Conservation (phyloP, 1,284 basidiomycete species). For the Anthracocystis panici-leucophaei region DNA sequence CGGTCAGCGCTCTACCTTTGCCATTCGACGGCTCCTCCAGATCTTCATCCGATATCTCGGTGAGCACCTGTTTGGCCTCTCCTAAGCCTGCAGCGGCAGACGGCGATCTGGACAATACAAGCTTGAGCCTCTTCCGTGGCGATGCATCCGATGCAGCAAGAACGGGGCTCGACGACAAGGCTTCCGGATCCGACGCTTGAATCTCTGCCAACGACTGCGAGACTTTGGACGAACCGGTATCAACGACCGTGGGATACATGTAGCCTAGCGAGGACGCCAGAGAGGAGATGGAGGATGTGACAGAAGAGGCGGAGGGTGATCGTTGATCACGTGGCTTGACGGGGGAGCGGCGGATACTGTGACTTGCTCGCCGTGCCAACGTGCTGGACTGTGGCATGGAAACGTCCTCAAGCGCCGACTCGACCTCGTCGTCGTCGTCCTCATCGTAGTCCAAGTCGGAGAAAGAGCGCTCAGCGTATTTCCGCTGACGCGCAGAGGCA, state of each 20-base stretch:
- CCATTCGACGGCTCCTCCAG: conserved; percentile 2
- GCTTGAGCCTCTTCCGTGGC: conserved; percentile 25
- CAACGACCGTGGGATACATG: conserved; percentile 33
- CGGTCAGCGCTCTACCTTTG: conserved; percentile 29
- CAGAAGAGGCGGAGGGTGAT: conserved; percentile 22
- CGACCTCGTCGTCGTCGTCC: conserved; percentile 23
- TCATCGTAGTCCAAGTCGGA: conserved; percentile 36
- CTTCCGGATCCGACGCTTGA: conserved; percentile 27
- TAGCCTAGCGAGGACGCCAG: conserved; percentile 37
- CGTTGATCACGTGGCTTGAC: conserved; percentile 21
- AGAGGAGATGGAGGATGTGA: conserved; percentile 12
- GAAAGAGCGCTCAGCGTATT: conserved; percentile 31
- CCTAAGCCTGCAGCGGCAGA: neutral
- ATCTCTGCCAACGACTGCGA: conserved; percentile 34
- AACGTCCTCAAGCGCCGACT: conserved; percentile 20
- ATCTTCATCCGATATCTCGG: conserved; percentile 11
- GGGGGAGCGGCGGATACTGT: conserved; percentile 10
- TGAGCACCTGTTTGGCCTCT: conserved; percentile 11
- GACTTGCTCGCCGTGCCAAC: conserved; percentile 7
- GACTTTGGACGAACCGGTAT: conserved; percentile 40
- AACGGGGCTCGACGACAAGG: conserved; percentile 12
- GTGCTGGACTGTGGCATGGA: neutral
- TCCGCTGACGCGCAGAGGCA: conserved; percentile 26
- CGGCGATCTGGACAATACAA: conserved; percentile 13
- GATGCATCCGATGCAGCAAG: neutral